Evolutionary conservation across 169 alveolate genomes (phyloP), one percentile per base, ranked within the genome.

Genomic region (Plasmodium knowlesi): DNA sequence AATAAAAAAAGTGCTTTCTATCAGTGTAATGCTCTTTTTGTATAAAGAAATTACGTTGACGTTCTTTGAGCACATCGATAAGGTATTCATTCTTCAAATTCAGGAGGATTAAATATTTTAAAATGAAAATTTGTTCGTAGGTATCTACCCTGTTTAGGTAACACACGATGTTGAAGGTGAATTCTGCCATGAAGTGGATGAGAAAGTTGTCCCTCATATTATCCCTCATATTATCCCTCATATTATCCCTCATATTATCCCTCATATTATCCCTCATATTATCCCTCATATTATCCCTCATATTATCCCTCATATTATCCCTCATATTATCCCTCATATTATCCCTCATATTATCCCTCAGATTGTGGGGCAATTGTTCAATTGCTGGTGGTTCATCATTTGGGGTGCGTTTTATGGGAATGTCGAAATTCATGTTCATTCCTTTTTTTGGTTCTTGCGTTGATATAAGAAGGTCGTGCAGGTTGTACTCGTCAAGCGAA

Each of bases 61-160:
- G 88, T 57, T 88, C 76, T 9, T 79, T 37, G 5, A 88, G 81
- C 71, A 88, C 71, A 43, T 88, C 88, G 14, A 80, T 78, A 79
- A 88, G 43, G 34, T 88, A 88, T 88, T 88, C 94, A 39, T 88
- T 88, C 71, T 88, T 88, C 53, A 78, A 79, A 73, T 88, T 78
- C 19, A 88, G n/a, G 28, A 57, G 72, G 28, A 28, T 57, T 88
- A 88, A 30, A 88, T 79, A 34, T 79, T 88, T 88, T 14, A 79
- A 79, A 32, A 88, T 79, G 61, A 78, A 67, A 8, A 88, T 10
- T 19, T 88, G 73, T 61, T 78, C 89, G 70, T 67, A 88, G 67
- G 72, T 61, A 73, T 88, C 83, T 34, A 39, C 57, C 30, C 34
- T 61, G 72, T 88, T 88, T 54, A 88, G 72, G 32, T 57, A 25